Evolutionary conservation across 176 grass and related monocot genomes (phyloP), one percentile per base, ranked within the genome.

Genomic region (Oryza longistaminata): DNA sequence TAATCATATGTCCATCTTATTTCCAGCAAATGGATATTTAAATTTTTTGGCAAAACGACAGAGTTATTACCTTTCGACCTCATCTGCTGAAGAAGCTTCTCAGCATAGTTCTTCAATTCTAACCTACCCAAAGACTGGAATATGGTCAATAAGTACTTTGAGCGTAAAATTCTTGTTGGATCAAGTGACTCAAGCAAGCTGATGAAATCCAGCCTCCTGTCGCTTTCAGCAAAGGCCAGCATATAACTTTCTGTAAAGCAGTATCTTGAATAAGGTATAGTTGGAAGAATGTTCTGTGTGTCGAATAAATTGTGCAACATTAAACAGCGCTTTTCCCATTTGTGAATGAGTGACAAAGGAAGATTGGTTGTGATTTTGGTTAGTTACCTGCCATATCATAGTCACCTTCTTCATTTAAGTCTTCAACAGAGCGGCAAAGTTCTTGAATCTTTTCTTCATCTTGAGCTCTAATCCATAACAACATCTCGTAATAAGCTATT

Each of bases 401-500:
- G 46, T 60, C 79, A 69, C 67, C 78, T 91, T 92, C 82, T 60
- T 76, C 68, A 24, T 71, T 75, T 78, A 66, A 85, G 53, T 84
- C 62, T 73, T 83, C 72, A 76, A 93, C 73, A 73, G 80, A 82
- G 48, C 72, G 27, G 60, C 83, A 87, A 81, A 98, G 85, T 68
- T 98, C 74, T 65, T 29, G 46, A 77, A 95, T 95, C 85, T 70
- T 98, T 40, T 80, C 53, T 87, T 95, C 89, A 58, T 93, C 79
- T 88, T 88, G 71, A 88, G 86, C 55, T 76, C 89, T 90, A 83
- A 98, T 90, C 66, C 83, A 92, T 64, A 87, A 82, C 74, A 95
- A 62, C 93, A 98, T 98, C 85, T 98, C 96, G 64, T 95, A 98
- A 81, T 92, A 98, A 79, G 89, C 91, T 80, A 98, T 89, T 85